phyloP scores from a whole-genome alignment of 345 rosid species.

The Populus ilicifolia region DNA sequence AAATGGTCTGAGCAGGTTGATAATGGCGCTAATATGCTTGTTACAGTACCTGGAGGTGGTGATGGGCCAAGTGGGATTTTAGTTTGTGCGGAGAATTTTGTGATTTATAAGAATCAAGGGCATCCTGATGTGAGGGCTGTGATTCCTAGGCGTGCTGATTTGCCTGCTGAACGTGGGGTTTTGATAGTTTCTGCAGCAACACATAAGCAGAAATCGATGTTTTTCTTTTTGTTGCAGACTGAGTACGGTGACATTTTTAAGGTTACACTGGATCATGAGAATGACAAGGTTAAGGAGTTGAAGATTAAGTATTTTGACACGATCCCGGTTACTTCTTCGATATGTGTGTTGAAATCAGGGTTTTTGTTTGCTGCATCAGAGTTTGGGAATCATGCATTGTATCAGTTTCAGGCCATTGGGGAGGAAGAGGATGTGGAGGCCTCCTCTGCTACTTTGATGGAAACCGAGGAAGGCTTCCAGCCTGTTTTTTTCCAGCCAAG shows the following conservation, averaged over 20 bases:
- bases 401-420: constrained; percentile 93
- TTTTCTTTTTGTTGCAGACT: constrained; percentile 92
- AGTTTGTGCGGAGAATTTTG: constrained; percentile 96
- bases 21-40: constrained; percentile 96
- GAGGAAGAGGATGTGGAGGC: constrained; percentile 89
- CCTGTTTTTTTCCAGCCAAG: constrained; percentile 95
- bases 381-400: constrained; percentile 91
- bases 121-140: constrained; percentile 89
- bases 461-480: constrained; percentile 93
- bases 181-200: constrained; percentile 87
- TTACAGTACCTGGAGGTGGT: constrained; percentile 96
- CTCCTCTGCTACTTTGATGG: constrained; percentile 83
- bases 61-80: constrained; percentile 97
- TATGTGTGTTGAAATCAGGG: constrained; percentile 89
- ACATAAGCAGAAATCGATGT: constrained; percentile 83
- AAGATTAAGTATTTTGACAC: constrained; percentile 95
- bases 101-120: constrained; percentile 91
- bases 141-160: constrained; percentile 85
- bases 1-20: constrained; percentile 96
- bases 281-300: constrained; percentile 70
- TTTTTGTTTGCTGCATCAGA: constrained; percentile 90
- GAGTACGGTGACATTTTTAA: constrained; percentile 93
- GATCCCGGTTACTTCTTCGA: constrained; percentile 74
- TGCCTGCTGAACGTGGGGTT: constrained; percentile 90
- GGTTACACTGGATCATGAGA: constrained; percentile 76